A percentile compares a stretch with the other conserved stretches of the same genome.
phyloP scores from a whole-genome alignment of 192 early-diverging fungal species.

The Backusella westeae region DNA sequence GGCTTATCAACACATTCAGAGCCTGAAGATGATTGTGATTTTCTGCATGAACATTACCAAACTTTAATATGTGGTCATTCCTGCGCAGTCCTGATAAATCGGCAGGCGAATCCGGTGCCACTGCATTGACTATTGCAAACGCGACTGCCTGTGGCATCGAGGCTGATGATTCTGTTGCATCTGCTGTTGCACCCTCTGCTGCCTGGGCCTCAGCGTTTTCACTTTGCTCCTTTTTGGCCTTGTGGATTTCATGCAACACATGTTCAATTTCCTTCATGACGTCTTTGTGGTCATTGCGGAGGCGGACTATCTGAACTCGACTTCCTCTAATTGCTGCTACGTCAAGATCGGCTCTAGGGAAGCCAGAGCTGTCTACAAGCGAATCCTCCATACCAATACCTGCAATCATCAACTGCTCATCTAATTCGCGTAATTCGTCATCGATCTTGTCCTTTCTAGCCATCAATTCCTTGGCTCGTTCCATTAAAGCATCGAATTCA shows the following conservation, averaged over 20 bases:
- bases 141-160: constrained; percentile 17
- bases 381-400: constrained; percentile 46
- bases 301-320: constrained; percentile 32
- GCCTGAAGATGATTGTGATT: constrained; percentile 39
- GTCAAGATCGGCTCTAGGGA: constrained; percentile 54
- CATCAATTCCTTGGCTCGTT: constrained; percentile 44
- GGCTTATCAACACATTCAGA: constrained; percentile 36
- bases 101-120: constrained; percentile 59
- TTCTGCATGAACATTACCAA: constrained; percentile 37
- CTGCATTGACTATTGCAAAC: constrained; percentile 53
- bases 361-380: constrained; percentile 46
- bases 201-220: background rate
- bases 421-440: constrained; percentile 34
- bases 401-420: constrained; percentile 40
- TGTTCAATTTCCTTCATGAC: constrained; percentile 53
- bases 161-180: background rate
- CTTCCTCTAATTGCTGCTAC: constrained; percentile 45
- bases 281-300: constrained; percentile 47
- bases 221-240: constrained; percentile 25
- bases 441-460: constrained; percentile 47
- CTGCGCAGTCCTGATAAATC: constrained; percentile 44
- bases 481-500: background rate
- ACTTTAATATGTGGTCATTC: constrained; percentile 43
- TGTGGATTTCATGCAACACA: constrained; percentile 44
- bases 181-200: background rate